Evolutionary conservation across 257 asterid species (phyloP).

Genomic region (Fraxinus quadrangulata): DNA sequence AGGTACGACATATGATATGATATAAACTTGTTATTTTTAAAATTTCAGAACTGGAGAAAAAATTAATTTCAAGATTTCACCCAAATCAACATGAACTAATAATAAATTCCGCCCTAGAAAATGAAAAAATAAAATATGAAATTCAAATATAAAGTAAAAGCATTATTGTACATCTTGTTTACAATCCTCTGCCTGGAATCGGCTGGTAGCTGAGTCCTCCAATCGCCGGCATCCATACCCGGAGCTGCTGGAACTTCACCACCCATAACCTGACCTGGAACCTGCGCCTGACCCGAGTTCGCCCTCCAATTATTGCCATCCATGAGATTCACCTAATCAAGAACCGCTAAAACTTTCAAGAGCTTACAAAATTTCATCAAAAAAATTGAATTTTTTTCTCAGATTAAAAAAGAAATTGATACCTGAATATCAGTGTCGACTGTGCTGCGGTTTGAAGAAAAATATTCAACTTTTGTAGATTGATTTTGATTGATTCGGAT

Average conservation of each 20-base stretch:
- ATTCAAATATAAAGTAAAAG: neutral
- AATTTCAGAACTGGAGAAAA: neutral
- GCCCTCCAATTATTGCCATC: slow-evolving; percentile 66
- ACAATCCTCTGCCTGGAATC: slow-evolving; percentile 75
- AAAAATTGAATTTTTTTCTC: neutral
- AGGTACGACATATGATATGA: neutral
- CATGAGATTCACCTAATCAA: slow-evolving; percentile 32
- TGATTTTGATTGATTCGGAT: too few species aligned
- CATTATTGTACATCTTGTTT: slow-evolving; percentile 52
- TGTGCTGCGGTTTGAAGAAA: neutral
- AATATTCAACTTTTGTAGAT: too few species aligned
- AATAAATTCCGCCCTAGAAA: neutral
- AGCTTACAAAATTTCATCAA: neutral
- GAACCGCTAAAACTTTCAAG: neutral
- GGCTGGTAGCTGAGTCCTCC: slow-evolving; percentile 71
- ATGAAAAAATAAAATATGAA: neutral
- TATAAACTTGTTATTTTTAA: neutral
- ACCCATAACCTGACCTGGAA: slow-evolving; percentile 53
- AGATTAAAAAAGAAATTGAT: neutral
- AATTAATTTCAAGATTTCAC: neutral
- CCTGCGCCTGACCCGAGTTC: slow-evolving; percentile 52
- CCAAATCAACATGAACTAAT: neutral
- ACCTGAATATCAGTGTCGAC: neutral
- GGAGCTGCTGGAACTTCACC: slow-evolving; percentile 46
- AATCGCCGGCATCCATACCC: slow-evolving; percentile 63